These are phyloP conservation scores for Aspergillus sp. DNA, from an alignment of 2,329 filamentous ascomycete genomes.

Conservation along the genomic window DNA sequence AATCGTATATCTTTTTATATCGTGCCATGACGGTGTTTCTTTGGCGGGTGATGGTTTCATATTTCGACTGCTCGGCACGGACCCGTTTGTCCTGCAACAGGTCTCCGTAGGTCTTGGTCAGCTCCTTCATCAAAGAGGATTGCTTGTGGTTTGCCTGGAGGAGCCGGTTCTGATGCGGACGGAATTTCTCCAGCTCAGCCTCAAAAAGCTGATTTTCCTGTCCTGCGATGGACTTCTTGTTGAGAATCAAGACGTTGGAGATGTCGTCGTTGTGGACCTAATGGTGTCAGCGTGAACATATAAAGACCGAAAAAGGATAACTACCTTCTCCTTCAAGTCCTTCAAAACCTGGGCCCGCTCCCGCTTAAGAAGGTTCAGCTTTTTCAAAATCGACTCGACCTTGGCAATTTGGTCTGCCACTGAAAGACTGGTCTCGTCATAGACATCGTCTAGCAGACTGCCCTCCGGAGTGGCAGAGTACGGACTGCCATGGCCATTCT, in stretches of 20 bases:
- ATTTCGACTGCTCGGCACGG: conserved; percentile 89
- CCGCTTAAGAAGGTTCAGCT: conserved; percentile 85
- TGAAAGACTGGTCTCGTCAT: conserved; percentile 73
- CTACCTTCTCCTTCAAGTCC: conserved; percentile 94
- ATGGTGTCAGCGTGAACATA: conserved; percentile 1
- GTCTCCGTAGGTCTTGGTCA: conserved; percentile 81
- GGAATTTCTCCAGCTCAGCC: conserved; percentile 94
- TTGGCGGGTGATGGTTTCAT: conserved; percentile 82
- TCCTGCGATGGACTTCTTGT: conserved; percentile 93
- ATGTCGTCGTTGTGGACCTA: conserved; percentile 96
- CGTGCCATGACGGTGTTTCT: conserved; percentile 75
- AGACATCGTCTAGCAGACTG: conserved; percentile 87
- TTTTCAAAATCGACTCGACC: conserved; percentile 88
- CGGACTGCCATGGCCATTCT: conserved; percentile 62
- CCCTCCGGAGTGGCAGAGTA: conserved; percentile 59
- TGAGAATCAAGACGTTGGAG: conserved; percentile 92
- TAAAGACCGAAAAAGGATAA: conserved; percentile 15
- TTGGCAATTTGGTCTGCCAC: conserved; percentile 85
- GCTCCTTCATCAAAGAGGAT: conserved; percentile 87
- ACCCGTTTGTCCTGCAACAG: conserved; percentile 93
- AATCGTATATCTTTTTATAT: conserved; percentile 89
- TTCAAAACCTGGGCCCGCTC: conserved; percentile 91
- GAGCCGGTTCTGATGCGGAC: conserved; percentile 85
- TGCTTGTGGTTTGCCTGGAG: conserved; percentile 96
- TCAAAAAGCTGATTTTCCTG: conserved; percentile 92